Evolutionary conservation across 2,329 filamentous ascomycete genomes (phyloP), one percentile per base, ranked within the genome.

Genomic region (Pestalotiopsis sp.): DNA sequence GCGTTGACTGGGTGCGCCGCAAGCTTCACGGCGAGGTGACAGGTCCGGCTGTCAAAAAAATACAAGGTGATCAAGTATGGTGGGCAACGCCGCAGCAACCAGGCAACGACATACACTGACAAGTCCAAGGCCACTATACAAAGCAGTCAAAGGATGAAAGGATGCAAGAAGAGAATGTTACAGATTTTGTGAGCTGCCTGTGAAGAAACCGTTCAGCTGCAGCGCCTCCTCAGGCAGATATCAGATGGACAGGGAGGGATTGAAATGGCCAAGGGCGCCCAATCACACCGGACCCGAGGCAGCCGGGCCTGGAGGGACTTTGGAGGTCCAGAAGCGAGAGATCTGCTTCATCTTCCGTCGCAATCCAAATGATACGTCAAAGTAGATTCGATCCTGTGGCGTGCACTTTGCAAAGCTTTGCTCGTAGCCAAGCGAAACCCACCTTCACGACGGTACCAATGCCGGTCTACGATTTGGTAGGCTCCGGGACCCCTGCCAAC

Each of bases 401-500:
- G 57, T 59, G 57, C 20, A 31, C 57, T 17, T 59, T 5, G 14
- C 17, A 31, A 31, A 27, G 23, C 23, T 31, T 9, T 27, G 14
- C 27, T 25, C 23, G 17, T 12, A 27, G 57, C 57, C 57, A 17
- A 31, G 27, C 27, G 57, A 59, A 59, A 25, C 57, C 57, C 27
- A 31, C 23, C 3, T 61, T 61, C 59, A 61, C 27, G 14, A 39
- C n/a, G 59, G 31, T 61, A 61, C 59, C 31, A 27, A 31, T 52
- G 31, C 14, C 31, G 3, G 38, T 6, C 12, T 38, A 38, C 11
- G 20, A 61, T 14, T 36, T 59, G 57, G 20, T 59, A 59, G 57
- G 57, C 57, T 59, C 13, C 20, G 23, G 27, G 57, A 61, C 31
- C 59, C 59, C 59, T 61, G 27, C 27, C 59, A 36, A 61, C 59